These are phyloP conservation scores for Alternaria brassicae DNA, from an alignment of 2,329 filamentous ascomycete species.

Conservation along the genomic window DNA sequence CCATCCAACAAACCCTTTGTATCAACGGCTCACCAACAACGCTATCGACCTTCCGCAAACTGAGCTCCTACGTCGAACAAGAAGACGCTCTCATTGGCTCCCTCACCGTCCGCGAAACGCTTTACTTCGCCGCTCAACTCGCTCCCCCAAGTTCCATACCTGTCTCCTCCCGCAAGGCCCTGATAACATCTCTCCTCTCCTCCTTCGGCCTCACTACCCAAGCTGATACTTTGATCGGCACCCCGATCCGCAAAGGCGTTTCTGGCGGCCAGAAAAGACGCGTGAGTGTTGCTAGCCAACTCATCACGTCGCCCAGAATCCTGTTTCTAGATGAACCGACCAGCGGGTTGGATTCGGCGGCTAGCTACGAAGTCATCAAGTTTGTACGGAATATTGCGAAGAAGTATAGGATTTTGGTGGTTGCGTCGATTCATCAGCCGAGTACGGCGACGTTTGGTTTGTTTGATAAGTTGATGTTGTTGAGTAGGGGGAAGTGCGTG, in stretches of 20 bases:
- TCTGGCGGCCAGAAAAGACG: conserved; percentile 85
- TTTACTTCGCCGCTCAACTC: conserved; percentile 78
- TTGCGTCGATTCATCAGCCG: conserved; percentile 86
- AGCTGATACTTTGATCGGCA: conserved; percentile 76
- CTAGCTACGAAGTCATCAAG: conserved; percentile 76
- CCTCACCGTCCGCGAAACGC: conserved; percentile 79
- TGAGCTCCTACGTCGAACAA: conserved; percentile 84
- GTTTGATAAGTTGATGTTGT: conserved; percentile 79
- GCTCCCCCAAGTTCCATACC: conserved; percentile 60
- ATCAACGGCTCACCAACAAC: conserved; percentile 69
- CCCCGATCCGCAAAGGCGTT: conserved; percentile 81
- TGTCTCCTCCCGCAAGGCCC: conserved; percentile 65
- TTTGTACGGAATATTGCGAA: conserved; percentile 73
- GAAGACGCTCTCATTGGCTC: conserved; percentile 85
- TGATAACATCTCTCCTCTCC: conserved; percentile 71
- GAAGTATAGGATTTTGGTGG: conserved; percentile 74
- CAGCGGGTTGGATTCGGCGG: conserved; percentile 79
- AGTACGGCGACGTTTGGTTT: conserved; percentile 79
- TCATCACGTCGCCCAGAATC: conserved; percentile 81
- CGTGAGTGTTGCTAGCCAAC: conserved; percentile 78
- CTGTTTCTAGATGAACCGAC: conserved; percentile 87
- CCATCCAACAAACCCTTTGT: conserved; percentile 61
- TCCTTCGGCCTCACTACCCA: conserved; percentile 77
- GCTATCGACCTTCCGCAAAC: conserved; percentile 64
- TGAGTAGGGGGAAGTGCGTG: conserved; percentile 73